Evolutionary conservation across 2,329 filamentous ascomycete genomes (phyloP).

Genomic region (Podosphaera xanthii): DNA sequence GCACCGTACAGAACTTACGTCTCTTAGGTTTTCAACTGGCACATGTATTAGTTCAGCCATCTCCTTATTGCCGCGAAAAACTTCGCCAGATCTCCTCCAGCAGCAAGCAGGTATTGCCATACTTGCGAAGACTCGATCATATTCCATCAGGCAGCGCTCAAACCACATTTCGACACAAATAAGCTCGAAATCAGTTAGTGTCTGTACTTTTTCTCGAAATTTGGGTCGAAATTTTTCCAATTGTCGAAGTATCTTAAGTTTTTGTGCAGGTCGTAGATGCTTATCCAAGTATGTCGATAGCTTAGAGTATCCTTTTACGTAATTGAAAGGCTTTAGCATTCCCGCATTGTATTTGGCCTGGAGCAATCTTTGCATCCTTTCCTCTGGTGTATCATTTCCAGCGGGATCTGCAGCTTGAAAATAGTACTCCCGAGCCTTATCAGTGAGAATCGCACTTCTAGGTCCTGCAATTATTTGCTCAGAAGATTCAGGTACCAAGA

Average conservation of each 20-base stretch:
- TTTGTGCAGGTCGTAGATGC: slow-evolving; percentile 59
- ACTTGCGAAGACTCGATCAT: slow-evolving; percentile 91
- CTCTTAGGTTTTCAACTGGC: slow-evolving; percentile 70
- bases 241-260: slow-evolving; percentile 78
- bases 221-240: slow-evolving; percentile 85
- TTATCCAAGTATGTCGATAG: slow-evolving; percentile 80
- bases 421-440: slow-evolving; percentile 69
- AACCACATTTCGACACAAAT: slow-evolving; percentile 99
- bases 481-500: slow-evolving; percentile 17
- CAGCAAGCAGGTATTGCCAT: slow-evolving; percentile 98
- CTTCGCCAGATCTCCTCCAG: slow-evolving; percentile 90
- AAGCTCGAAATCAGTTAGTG: slow-evolving; percentile 77
- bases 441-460: slow-evolving; percentile 31
- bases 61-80: slow-evolving; percentile 92
- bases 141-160: slow-evolving; percentile 86
- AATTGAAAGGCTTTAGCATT: slow-evolving; percentile 89
- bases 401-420: slow-evolving; percentile 90
- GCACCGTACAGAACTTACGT: slow-evolving; percentile 35
- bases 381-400: slow-evolving; percentile 66
- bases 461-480: slow-evolving; percentile 36
- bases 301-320: slow-evolving; percentile 84
- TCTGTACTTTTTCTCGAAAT: slow-evolving; percentile 86
- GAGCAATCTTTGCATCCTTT: slow-evolving; percentile 83
- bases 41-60: slow-evolving; percentile 95
- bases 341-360: slow-evolving; percentile 93